Evolutionary conservation across 768 basidiomycete species (phyloP), one percentile per base, ranked within the genome.

Genomic region (Pleurotus platypus): DNA sequence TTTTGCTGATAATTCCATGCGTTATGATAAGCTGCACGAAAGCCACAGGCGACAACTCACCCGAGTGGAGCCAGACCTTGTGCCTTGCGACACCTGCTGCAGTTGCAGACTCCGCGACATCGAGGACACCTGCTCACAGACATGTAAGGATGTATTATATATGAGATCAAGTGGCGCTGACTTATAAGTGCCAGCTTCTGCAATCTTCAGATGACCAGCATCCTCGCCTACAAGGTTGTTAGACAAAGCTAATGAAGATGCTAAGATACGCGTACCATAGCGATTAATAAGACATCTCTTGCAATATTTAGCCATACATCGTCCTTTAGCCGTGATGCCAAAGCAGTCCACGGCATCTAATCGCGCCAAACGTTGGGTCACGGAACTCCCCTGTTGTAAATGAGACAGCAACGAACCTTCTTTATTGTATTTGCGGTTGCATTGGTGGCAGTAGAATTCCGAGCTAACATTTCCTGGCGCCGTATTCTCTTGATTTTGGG

Each of bases 401-500:
- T 35, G 11, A 11, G 30, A 9, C 30, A 11, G 9, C 0, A 9
- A 67, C 76, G 50, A 46, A 86, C 88, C 71, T 46, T 71, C 64
- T 26, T 67, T 64, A 61, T 82, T 83, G 50, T 83, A 81, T 62
- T 85, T 87, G 65, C 78, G 79, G 60, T 75, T 76, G 69, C 90
- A 90, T 64, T 90, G 89, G 66, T 90, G 90, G 61, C 90, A 91
- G 61, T 84, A 81, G 49, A 82, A 69, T 66, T 78, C 75, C 51
- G 72, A 70, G 39, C 70, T 68, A 55, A 56, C 58, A 38, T 12
- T 49, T 24, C 70, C 70, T 37, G 75, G 73, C 57, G 62, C 68
- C 39, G 73, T 69, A 16, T 71, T 57, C 58, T 50, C 49, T 15
- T 24, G 46, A 24, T 24, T 24, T 26, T 48, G 46, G 6, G 18